These are phyloP conservation scores for Fusarium newnesense DNA, from an alignment of 2,329 filamentous ascomycete species.

Conservation along the genomic window DNA sequence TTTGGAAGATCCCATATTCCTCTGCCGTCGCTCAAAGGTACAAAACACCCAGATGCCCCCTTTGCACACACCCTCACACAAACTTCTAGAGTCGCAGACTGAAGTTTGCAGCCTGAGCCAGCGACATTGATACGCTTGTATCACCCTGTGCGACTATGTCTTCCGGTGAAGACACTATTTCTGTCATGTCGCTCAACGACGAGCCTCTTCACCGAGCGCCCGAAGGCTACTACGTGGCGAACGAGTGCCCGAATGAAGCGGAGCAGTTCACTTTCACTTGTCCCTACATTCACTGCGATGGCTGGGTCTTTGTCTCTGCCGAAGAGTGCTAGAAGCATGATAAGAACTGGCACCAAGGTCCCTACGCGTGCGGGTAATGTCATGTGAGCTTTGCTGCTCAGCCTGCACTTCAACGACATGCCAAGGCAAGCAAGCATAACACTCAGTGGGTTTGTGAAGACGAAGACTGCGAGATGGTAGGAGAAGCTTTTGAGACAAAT, in stretches of 20 bases:
- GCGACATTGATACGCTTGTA: not conserved
- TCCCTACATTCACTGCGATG: constrained; percentile 43
- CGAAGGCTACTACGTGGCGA: constrained; percentile 16
- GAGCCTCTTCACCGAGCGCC: not conserved
- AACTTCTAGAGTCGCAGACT: not conserved
- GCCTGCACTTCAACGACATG: constrained; percentile 36
- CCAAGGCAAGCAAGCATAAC: constrained; percentile 7
- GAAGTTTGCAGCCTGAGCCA: not conserved
- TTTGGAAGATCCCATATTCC: not conserved
- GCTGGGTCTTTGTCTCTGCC: constrained; percentile 28
- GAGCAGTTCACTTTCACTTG: constrained; percentile 34
- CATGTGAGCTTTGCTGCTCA: constrained; percentile 34
- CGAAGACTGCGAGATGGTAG: constrained; percentile 2
- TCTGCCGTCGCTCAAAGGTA: not conserved
- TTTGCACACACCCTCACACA: not conserved
- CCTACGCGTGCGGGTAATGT: constrained; percentile 40
- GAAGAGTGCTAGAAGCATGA: constrained; percentile 43
- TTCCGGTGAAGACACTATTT: not conserved
- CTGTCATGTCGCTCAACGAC: not conserved
- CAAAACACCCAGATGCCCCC: not conserved
- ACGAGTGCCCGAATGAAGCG: constrained; percentile 14
- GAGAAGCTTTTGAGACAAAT: constrained; percentile 1
- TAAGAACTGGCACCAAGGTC: constrained; percentile 36
- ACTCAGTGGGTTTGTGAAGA: constrained; percentile 20
- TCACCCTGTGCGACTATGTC: not conserved